Evolutionary conservation across 2,329 filamentous ascomycete species (phyloP).

Genomic region (Gaeumannomyces tritici): DNA sequence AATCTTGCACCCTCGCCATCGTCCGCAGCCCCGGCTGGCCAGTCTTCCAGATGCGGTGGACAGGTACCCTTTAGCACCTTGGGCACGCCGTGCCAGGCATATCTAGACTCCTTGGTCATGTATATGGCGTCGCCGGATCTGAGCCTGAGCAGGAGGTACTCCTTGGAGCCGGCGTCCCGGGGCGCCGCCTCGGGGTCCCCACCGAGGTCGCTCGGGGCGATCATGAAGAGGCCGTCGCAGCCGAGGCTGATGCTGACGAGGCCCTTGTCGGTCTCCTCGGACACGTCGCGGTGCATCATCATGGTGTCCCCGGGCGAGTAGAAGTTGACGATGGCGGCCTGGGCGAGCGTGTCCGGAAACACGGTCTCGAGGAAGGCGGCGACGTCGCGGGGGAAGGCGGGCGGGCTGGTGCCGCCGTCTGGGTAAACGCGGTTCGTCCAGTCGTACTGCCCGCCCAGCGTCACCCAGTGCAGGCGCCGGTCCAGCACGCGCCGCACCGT

Average conservation of each 20-base stretch:
- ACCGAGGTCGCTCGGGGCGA: constrained; percentile 49
- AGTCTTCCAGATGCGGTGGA: constrained; percentile 61
- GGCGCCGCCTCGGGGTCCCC: constrained; percentile 14
- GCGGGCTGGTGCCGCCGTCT: constrained; percentile 41
- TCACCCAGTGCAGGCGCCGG: constrained; percentile 85
- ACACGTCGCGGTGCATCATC: constrained; percentile 89
- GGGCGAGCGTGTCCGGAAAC: constrained; percentile 68
- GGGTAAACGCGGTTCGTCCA: constrained; percentile 88
- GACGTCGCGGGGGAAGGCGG: constrained; percentile 66
- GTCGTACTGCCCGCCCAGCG: constrained; percentile 90
- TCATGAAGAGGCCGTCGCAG: constrained; percentile 83
- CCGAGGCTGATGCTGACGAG: constrained; percentile 82
- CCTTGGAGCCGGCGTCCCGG: constrained; percentile 23
- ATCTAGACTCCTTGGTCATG: constrained; percentile 74
- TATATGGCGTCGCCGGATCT: constrained; percentile 83
- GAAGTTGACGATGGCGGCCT: constrained; percentile 90
- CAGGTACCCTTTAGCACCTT: constrained; percentile 75
- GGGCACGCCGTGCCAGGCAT: constrained; percentile 92
- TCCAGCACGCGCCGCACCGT: constrained; percentile 60
- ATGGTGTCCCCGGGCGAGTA: constrained; percentile 87
- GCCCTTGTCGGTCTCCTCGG: constrained; percentile 69
- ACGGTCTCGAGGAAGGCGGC: constrained; percentile 55
- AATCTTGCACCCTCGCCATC: constrained; percentile 34
- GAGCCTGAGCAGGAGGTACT: constrained; percentile 54
- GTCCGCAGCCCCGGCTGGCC: constrained; percentile 47